Evolutionary conservation across 148 eudicot genomes (phyloP), one percentile per base, ranked within the genome.

Genomic region (Diospyros lotus): DNA sequence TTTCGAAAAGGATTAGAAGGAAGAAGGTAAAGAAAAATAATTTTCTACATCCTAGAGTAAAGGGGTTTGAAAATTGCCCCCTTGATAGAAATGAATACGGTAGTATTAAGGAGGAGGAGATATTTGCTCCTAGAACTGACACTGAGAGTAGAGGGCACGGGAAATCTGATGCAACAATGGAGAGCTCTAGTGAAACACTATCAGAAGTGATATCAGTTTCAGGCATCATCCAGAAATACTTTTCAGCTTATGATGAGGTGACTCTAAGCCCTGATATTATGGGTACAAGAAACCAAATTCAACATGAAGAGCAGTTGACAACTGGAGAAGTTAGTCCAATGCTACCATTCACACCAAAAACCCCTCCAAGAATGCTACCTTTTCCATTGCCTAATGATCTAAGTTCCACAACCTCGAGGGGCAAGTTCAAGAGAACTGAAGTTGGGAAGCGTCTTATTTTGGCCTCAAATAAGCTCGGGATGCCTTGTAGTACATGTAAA

Each of bases 191-290:
- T 74, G 87, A 79, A 75, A 80, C 84, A 52, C 64, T 78, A 17
- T 82, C 84, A 42, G 89, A 79, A 82, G 66, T 79, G 4, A 72
- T 73, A 38, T 86, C 93, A 5, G 83, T 89, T 80, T 83, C 91
- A 38, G 83, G 85, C 50, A 87, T 91, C 73, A 91, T 91, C 51
- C 76, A 76, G 62, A 91, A 79, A 61, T 91, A 91, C 81, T 87
- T 91, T 66, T 77, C 83, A 14, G 70, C 75, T 79, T 75, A 79
- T 44, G 80, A 86, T 56, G 87, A 87, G 62, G 81, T 83, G 75
- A 81, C 81, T 56, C 87, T 84, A 2, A 41, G 73, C 61, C 74
- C 85, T 5, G 73, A 79, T 71, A 73, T 68, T 52, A 55, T 81
- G 44, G 43, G 69, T 7, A 64, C 45, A 66, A 73, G 73, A 10